A percentile compares a stretch with the other conserved stretches of the same genome.
phyloP scores from a whole-genome alignment of 768 basidiomycete genomes.

The Tricholoma flavovirens region DNA sequence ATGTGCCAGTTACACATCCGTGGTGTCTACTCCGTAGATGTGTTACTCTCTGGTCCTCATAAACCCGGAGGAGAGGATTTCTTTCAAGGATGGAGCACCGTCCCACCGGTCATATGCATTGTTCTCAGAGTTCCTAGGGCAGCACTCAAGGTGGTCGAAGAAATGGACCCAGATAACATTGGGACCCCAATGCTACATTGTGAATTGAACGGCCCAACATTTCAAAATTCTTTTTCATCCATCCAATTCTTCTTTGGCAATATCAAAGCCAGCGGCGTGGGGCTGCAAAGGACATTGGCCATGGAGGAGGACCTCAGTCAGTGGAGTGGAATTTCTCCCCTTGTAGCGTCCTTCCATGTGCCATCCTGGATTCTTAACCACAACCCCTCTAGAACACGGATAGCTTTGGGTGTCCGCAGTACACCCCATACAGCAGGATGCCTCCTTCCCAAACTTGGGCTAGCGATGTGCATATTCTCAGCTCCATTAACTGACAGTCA shows the following conservation, averaged over 20 bases:
- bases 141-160: constrained; percentile 18
- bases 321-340: constrained; percentile 20
- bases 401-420: constrained; percentile 17
- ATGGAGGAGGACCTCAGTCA: constrained; percentile 19
- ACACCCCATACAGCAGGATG: constrained; percentile 14
- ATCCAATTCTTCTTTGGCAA: constrained; percentile 20
- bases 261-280: constrained; percentile 12
- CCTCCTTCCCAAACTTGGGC: constrained; percentile 18
- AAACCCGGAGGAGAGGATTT: neutral
- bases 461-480: constrained; percentile 20
- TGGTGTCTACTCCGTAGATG: constrained; percentile 17
- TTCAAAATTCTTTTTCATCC: constrained; percentile 22
- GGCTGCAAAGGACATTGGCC: constrained; percentile 5
- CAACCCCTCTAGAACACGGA: neutral
- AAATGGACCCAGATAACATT: constrained; percentile 6
- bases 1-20: constrained; percentile 25
- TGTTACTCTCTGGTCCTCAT: neutral
- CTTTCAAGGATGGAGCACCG: constrained; percentile 22
- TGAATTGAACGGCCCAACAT: constrained; percentile 14
- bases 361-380: constrained; percentile 15
- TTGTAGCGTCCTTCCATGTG: constrained; percentile 22
- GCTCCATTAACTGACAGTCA: constrained; percentile 22
- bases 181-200: constrained; percentile 24
- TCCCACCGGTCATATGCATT: constrained; percentile 28
- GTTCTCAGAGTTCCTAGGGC: constrained; percentile 26